phyloP scores from a whole-genome alignment of 805 yeast species.

The Ogataea saltuana region DNA sequence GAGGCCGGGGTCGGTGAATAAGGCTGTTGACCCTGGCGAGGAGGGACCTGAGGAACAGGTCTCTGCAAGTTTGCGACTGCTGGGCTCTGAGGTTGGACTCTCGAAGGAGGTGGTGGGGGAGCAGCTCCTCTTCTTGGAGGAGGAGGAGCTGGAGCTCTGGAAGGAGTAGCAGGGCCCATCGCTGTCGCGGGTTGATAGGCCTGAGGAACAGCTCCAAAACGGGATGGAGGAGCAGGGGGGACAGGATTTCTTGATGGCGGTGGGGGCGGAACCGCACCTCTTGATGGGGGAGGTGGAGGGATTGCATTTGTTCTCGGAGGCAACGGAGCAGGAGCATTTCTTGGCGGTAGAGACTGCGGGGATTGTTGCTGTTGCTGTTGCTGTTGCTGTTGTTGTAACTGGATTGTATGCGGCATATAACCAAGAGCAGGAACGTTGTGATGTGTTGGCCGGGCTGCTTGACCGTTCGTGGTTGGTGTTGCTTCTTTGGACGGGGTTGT shows the following conservation, averaged over 20 bases:
- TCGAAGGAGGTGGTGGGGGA: slow-evolving; percentile 49
- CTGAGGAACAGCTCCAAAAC: slow-evolving; percentile 21
- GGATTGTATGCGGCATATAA: slow-evolving; percentile 15
- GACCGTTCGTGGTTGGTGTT: slow-evolving; percentile 2
- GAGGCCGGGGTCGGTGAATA: slow-evolving; percentile 26
- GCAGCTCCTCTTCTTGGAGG: slow-evolving; percentile 38
- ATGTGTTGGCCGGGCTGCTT: slow-evolving; percentile 28
- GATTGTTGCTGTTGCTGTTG: slow-evolving; percentile 11
- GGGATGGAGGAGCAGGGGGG: slow-evolving; percentile 32
- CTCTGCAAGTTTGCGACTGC: slow-evolving; percentile 16
- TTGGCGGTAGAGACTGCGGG: slow-evolving; percentile 8
- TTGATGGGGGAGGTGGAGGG: slow-evolving; percentile 32
- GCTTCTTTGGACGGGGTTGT: slow-evolving; percentile 1
- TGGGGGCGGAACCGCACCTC: slow-evolving; percentile 33
- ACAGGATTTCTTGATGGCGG: slow-evolving; percentile 37
- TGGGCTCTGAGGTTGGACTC: slow-evolving; percentile 20
- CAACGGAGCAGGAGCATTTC: slow-evolving; percentile 25
- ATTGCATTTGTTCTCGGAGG: slow-evolving; percentile 28
- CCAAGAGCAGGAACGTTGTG: slow-evolving; percentile 24
- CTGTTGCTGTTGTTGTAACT: slow-evolving; percentile 6
- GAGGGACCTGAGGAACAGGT: slow-evolving; percentile 11
- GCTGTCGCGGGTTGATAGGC: too few relatives aligned
- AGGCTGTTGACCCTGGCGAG: slow-evolving; percentile 4
- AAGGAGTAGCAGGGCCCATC: slow-evolving; percentile 29
- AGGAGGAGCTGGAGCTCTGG: slow-evolving; percentile 37